These are phyloP conservation scores for Dimocarpus longan DNA, from an alignment of 345 rosid genomes.

Conservation along the genomic window DNA sequence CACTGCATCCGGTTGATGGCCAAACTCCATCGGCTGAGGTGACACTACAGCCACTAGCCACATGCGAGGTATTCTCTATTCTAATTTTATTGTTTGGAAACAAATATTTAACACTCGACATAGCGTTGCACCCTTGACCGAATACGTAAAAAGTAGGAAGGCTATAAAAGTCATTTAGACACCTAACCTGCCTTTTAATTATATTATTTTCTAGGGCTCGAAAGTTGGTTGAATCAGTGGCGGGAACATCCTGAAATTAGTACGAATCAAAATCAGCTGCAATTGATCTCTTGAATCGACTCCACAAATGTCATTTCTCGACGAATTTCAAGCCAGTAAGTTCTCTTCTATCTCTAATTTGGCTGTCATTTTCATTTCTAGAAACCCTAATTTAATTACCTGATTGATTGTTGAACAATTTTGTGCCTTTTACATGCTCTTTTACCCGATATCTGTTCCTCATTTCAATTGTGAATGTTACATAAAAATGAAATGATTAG, in stretches of 20 bases:
- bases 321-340: slow-evolving; percentile 56
- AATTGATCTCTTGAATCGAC: background rate
- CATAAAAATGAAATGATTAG: background rate
- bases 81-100: no score
- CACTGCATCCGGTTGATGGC: no score
- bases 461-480: background rate
- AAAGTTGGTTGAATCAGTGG: slow-evolving; percentile 16
- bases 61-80: no score
- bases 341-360: background rate
- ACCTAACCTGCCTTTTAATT: background rate
- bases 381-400: slow-evolving; percentile 3
- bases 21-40: no score
- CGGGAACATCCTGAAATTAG: slow-evolving; percentile 15
- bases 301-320: slow-evolving; percentile 46
- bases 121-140: no score
- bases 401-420: background rate
- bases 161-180: slow-evolving; percentile 4
- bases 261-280: slow-evolving; percentile 14
- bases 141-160: background rate
- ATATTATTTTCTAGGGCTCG: slow-evolving; percentile 3
- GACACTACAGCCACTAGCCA: no score
- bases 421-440: background rate
- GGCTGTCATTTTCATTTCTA: background rate
- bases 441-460: background rate
- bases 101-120: background rate